A percentile compares a stretch with the other conserved stretches of the same genome.
phyloP scores from a whole-genome alignment of 208 protist species.

The Crithidia bombi region DNA sequence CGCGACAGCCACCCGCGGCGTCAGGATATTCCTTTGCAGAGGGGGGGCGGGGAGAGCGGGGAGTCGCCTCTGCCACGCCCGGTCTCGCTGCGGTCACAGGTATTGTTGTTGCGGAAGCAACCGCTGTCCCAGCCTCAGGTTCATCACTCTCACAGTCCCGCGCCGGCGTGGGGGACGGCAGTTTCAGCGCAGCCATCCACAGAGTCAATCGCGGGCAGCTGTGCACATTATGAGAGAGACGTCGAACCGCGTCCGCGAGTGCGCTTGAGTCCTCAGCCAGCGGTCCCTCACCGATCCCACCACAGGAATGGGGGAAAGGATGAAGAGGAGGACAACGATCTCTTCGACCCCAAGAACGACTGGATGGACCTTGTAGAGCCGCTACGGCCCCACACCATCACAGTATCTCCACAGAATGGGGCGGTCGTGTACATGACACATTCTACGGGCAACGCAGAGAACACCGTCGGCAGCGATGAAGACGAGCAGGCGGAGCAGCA shows the following conservation, averaged over 20 bases:
- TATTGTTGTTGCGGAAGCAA: slow-evolving; percentile 16
- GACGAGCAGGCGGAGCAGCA: background rate
- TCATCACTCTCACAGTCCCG: background rate
- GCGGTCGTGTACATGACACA: slow-evolving; percentile 28
- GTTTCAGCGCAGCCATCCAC: background rate
- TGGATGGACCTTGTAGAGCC: slow-evolving; percentile 42
- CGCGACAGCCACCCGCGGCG: background rate
- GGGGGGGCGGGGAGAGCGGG: background rate
- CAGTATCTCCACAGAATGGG: slow-evolving; percentile 29
- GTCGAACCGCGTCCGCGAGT: background rate
- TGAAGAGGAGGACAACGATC: slow-evolving; percentile 13
- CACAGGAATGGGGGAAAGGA: background rate
- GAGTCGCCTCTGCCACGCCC: slow-evolving; percentile 64
- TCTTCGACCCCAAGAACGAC: slow-evolving; percentile 33
- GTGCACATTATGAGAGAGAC: background rate
- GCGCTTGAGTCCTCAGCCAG: too few relatives aligned
- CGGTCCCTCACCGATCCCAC: too few relatives aligned
- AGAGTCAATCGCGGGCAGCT: background rate
- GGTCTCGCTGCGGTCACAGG: slow-evolving; percentile 66
- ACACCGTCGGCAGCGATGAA: background rate
- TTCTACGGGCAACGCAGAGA: background rate
- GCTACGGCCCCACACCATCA: slow-evolving; percentile 33
- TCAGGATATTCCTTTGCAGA: background rate
- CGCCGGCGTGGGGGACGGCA: background rate
- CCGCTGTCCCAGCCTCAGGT: background rate